phyloP scores from a whole-genome alignment of 306 rosid species.

The Sesbania bispinosa region DNA sequence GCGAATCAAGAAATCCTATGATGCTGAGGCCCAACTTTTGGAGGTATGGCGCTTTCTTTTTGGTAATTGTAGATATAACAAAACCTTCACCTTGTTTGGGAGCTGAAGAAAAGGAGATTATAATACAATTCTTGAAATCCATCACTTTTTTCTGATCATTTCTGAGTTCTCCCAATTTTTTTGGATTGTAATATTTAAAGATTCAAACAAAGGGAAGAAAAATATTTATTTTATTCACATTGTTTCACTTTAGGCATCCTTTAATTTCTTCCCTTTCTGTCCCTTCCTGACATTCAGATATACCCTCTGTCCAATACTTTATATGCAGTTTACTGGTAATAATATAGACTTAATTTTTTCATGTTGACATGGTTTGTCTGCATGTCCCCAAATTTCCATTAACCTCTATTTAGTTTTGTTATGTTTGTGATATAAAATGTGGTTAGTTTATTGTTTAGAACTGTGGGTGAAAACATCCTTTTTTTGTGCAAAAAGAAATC shows the following conservation, averaged over 20 bases:
- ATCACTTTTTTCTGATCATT: neutral
- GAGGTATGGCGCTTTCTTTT: slow-evolving; percentile 49
- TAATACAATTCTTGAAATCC: neutral
- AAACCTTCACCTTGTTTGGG: neutral
- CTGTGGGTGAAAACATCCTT: neutral
- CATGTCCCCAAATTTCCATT: neutral
- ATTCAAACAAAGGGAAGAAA: neutral
- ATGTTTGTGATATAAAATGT: neutral
- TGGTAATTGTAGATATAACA: neutral
- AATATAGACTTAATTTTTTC: neutral
- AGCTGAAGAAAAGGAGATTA: neutral
- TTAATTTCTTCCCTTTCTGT: neutral
- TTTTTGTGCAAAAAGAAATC: neutral
- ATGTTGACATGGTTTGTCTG: neutral
- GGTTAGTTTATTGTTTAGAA: neutral
- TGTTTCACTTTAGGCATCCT: neutral
- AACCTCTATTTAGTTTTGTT: neutral
- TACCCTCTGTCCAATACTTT: neutral
- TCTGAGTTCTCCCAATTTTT: neutral
- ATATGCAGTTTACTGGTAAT: neutral
- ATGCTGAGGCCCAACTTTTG: slow-evolving; percentile 51
- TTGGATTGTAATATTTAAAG: neutral
- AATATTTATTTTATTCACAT: neutral
- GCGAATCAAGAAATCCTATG: slow-evolving; percentile 55
- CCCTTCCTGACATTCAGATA: neutral